These are phyloP conservation scores for Ceratobasidium sp. DNA, from an alignment of 1,284 basidiomycete genomes.

Conservation along the genomic window DNA sequence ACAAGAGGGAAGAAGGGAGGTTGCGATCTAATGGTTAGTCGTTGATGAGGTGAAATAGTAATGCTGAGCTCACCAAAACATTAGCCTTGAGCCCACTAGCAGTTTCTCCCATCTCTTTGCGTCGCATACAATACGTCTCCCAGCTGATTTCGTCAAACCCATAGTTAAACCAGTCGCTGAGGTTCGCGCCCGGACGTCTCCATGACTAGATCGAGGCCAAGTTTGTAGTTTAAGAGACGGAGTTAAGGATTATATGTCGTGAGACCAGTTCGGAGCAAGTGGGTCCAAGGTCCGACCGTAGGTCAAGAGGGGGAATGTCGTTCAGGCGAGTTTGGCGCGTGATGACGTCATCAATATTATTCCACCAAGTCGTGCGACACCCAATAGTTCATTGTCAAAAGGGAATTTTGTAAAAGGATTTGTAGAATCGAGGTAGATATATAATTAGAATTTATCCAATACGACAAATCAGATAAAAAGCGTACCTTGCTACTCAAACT, in stretches of 20 bases:
- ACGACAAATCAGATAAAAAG: neutral
- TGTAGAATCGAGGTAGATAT: neutral
- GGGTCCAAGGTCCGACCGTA: too few relatives aligned
- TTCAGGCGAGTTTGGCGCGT: neutral
- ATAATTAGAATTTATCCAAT: neutral
- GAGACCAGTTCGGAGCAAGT: too few relatives aligned
- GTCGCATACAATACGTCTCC: constrained; percentile 90
- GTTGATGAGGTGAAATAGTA: neutral
- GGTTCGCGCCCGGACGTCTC: constrained; percentile 92
- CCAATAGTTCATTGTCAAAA: neutral
- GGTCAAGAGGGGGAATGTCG: neutral
- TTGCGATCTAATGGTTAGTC: constrained; percentile 3
- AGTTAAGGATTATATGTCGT: too few relatives aligned
- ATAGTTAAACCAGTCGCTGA: constrained; percentile 99
- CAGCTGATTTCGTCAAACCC: constrained; percentile 98
- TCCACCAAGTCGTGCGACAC: constrained; percentile 27
- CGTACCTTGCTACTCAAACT: constrained; percentile 33
- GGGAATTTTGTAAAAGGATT: neutral
- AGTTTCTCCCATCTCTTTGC: constrained; percentile 83
- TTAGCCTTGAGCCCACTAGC: constrained; percentile 82
- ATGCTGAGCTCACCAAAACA: constrained; percentile 70
- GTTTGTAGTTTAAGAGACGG: neutral
- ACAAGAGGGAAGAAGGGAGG: neutral
- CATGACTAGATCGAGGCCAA: constrained; percentile 62
- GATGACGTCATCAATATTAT: constrained; percentile 34